Base-by-base conservation (phyloP, 2,329 filamentous ascomycete genomes). In the Aureobasidium sp. region DNA sequence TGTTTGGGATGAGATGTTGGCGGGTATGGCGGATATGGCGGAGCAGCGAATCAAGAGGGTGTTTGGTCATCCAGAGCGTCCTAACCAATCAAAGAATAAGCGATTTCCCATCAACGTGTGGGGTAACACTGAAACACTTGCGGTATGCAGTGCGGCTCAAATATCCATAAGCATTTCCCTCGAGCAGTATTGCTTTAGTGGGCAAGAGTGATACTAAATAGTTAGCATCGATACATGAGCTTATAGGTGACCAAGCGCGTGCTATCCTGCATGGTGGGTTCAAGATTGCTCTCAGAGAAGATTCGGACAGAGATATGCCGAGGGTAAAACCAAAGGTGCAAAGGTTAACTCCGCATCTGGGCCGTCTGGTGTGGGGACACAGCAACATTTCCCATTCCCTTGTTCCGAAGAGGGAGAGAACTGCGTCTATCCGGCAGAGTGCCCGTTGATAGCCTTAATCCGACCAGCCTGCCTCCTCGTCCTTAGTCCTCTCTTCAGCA, bases 361-460 rank as follows among this genome's bases (percentile, higher is more conserved):
- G 32, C 43, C 41, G 41, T 57, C 13, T 27, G 15, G 53, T 24
- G 53, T 26, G 39, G 52, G 29, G 20, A 34, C 9, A 34, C 37
- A 34, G 41, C 29, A 37, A 48, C 13, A 43, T 37, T 48, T 17
- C 26, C 46, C 17, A 47, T 46, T 48, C 55, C 55, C 41, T 59
- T 59, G 43, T 59, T 24, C 55, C 55, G 55, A 60, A 17, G 32
- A 34, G 24, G 56, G 57, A 43, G 57, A 60, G 57, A 59, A 59
- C 41, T 27, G 56, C 56, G 56, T 37, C 13, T n/a, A 3, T 27
- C 29, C 39, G 55, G 24, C 17, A 47, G 29, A 13, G 17, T 15
- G 26, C n/a, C 41, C 34, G 34, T 37, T 37, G 34, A 37, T 57
- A 5, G 20, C 43, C 46, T 51, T 34, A 20, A 8, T 51, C 15